Evolutionary conservation across 192 early-diverging fungal species (phyloP).

Genomic region (Martensiomyces pterosporus): DNA sequence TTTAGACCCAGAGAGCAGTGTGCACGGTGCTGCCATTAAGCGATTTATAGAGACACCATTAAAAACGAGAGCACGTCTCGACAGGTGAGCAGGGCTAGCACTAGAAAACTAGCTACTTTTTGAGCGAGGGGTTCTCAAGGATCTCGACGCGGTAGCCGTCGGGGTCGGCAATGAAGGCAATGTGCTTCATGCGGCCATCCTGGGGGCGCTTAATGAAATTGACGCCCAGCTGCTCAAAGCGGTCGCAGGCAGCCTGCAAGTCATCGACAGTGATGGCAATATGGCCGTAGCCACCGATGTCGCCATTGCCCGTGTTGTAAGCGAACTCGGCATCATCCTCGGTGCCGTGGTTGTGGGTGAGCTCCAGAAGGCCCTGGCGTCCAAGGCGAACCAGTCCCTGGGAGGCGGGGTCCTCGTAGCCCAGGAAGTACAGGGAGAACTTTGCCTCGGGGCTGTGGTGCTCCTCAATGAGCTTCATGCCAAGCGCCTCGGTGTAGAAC

Average conservation of each 20-base stretch:
- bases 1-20: no score
- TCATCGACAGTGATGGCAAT: constrained; percentile 77
- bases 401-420: constrained; percentile 55
- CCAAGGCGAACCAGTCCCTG: constrained; percentile 51
- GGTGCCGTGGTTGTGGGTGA: constrained; percentile 85
- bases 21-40: no score
- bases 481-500: constrained; percentile 73
- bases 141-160: constrained; percentile 82
- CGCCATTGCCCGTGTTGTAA: constrained; percentile 70
- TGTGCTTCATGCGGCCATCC: constrained; percentile 76
- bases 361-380: constrained; percentile 70
- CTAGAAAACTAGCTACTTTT: no score
- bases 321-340: constrained; percentile 60
- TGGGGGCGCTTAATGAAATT: constrained; percentile 70
- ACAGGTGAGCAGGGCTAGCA: no score
- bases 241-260: constrained; percentile 70
- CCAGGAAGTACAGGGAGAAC: constrained; percentile 74
- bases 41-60: no score
- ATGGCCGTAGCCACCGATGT: constrained; percentile 76
- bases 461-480: constrained; percentile 61
- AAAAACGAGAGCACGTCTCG: no score
- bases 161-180: constrained; percentile 81
- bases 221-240: constrained; percentile 67
- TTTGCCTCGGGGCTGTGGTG: constrained; percentile 33
- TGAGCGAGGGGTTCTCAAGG: constrained; percentile 42